Base-by-base conservation (phyloP, 768 basidiomycete genomes). In the Podaxis sp. region DNA sequence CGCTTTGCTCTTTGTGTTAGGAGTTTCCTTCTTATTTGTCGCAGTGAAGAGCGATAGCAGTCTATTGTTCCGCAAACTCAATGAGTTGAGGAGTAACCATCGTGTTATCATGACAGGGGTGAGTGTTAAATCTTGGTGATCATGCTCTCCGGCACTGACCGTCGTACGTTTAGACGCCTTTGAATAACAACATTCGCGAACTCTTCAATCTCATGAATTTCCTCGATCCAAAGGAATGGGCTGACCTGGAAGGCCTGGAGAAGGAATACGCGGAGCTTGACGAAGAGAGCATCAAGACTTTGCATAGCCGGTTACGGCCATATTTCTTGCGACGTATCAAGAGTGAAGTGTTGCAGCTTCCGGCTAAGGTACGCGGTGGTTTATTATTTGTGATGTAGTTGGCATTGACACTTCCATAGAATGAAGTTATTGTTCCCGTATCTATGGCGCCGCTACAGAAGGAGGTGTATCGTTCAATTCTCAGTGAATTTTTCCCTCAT, bases 161-260 rank as follows among this genome's bases (percentile, higher is more conserved):
- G 17, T 63, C 41, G 3, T 38, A 28, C 20, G 20, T 63, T 40
- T 49, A 94, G 84, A 99, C 97, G 0, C 96, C 96, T 0, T 74
- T 99, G 62, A 99, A 99, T 75, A 99, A 99, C 78, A 99, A 98
- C 71, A 90, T 99, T 24, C 84, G 93, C 52, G 97, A 99, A 75
- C 76, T 99, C 26, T 96, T 99, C 80, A 99, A 96, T 73, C 81
- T 99, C 48, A 95, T 99, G 88, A 93, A 95, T 72, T 99, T 99
- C 78, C 83, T 99, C 17, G 93, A 95, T 71, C 86, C 90, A 4
- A 66, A 75, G 12, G 79, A 90, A 65, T 93, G 93, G 93, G 72
- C 75, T 4, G 86, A 99, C 71, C 77, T 98, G 22, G 86, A 89
- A 68, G 80, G 73, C 5, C 79, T 98, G 11, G 88, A 90, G 63